Evolutionary conservation across 2,329 filamentous ascomycete genomes (phyloP).

Genomic region (Blastomyces parvus): DNA sequence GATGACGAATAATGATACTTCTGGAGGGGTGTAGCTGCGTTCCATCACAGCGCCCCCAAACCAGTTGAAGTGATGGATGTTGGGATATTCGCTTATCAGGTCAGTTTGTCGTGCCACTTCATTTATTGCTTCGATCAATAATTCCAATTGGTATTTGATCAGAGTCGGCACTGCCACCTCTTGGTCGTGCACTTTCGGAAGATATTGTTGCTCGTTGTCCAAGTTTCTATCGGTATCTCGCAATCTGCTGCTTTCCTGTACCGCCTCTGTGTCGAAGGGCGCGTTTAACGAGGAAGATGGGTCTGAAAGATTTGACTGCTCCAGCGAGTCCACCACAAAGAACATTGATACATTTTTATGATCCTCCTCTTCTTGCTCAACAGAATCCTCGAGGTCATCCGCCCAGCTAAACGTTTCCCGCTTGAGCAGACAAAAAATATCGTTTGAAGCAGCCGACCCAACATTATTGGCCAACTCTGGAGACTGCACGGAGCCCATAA

Average conservation of each 20-base stretch:
- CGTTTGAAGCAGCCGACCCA: neutral
- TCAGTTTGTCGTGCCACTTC: neutral
- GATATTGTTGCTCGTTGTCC: neutral
- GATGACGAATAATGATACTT: slow-evolving; percentile 15
- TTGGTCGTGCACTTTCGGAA: neutral
- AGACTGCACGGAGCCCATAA: neutral
- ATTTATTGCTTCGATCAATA: neutral
- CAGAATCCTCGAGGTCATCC: slow-evolving; percentile 1
- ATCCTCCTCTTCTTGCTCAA: neutral
- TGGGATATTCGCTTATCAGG: neutral
- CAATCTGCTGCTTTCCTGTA: neutral
- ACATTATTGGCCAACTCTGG: neutral
- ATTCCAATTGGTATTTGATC: neutral
- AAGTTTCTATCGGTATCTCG: neutral
- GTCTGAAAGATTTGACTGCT: neutral
- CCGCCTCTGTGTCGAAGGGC: neutral
- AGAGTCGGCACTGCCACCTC: neutral
- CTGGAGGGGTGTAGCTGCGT: slow-evolving; percentile 14
- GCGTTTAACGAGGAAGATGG: neutral
- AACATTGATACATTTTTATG: neutral
- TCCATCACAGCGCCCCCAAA: slow-evolving; percentile 11
- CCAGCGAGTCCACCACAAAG: neutral
- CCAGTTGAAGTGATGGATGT: slow-evolving; percentile 17
- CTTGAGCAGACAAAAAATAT: neutral
- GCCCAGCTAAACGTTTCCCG: slow-evolving; percentile 7